Base-by-base conservation (phyloP, 345 rosid genomes). In the Erysimum cheiranthoides region DNA sequence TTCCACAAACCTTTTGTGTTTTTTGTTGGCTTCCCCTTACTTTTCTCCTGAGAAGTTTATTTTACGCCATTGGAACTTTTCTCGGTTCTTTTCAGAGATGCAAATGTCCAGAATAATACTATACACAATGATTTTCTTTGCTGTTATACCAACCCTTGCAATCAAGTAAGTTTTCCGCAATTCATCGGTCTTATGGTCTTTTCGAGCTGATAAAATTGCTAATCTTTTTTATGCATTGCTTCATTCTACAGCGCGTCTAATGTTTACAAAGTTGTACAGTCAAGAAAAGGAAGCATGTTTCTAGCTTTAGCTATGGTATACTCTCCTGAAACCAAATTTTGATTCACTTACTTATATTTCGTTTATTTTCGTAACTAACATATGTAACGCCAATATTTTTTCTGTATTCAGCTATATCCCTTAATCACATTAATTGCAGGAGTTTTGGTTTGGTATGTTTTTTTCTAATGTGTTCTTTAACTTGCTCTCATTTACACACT, bases 281-380 rank as follows among this genome's bases (percentile, higher is more conserved):
- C 93, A 67, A 87, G 93, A 84, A 95, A 91, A 75, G 90, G 98
- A 83, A 95, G 85, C 82, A 90, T 95, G 93, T 42, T 87, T 61
- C 80, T 82, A 75, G 99, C 99, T 49, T 75, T 96, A 74, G 93
- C 99, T 69, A 93, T 95, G 99, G 99, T 95, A 69, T 43, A 79
- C 66, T 64, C 63, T 57, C 59, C 31, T 42, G 62, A 21, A 5
- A 13, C 82, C 61, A 70, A 42, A 8, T 13, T 3, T 8, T 18
- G 46, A 36, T 68, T 16, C 10, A 6, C 3, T 45, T 28, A 28
- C 64, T 42, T 38, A 10, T 27, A 31, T 43, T 27, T 12, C 0
- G 2, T 2, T 61, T 35, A 5, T 8, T 31, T 13, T 43, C 4
- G 12, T 3, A 2, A 21, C 8, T 14, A 51, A 4, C 5, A 28